Evolutionary conservation across 208 protist genomes (phyloP).

Genomic region (Leishmania martiniquensis): DNA sequence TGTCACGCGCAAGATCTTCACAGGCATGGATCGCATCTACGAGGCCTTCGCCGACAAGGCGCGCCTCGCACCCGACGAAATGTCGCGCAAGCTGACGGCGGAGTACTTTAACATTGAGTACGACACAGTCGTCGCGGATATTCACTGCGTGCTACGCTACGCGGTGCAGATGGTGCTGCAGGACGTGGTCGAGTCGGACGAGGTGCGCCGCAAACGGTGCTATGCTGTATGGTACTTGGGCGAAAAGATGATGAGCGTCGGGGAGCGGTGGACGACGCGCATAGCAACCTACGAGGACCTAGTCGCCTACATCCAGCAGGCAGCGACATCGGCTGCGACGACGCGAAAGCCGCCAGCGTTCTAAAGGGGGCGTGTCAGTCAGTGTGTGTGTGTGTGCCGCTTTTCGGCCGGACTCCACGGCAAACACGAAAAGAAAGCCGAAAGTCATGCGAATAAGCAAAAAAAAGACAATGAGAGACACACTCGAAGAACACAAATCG

Average conservation of each 20-base stretch:
- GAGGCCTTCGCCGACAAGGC: constrained; percentile 55
- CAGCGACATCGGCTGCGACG: constrained; percentile 62
- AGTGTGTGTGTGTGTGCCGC: neutral
- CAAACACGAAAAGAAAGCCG: too few relatives aligned
- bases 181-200: constrained; percentile 57
- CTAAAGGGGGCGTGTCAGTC: too few relatives aligned
- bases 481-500: neutral
- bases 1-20: constrained; percentile 63
- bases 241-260: constrained; percentile 72
- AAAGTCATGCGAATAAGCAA: neutral
- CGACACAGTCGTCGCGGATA: constrained; percentile 76
- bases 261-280: constrained; percentile 41
- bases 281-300: constrained; percentile 66
- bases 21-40: constrained; percentile 67
- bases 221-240: constrained; percentile 88
- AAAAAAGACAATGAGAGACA: neutral
- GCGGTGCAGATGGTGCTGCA: constrained; percentile 76
- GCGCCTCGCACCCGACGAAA: constrained; percentile 32
- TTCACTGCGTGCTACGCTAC: constrained; percentile 63
- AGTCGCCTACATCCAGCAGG: constrained; percentile 84
- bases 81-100: constrained; percentile 57
- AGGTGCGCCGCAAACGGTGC: constrained; percentile 64
- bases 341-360: constrained; percentile 62
- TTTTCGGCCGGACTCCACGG: neutral
- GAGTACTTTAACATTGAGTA: constrained; percentile 92